These are phyloP conservation scores for Rhododendron molle DNA, from an alignment of 148 eudicot genomes.

Conservation along the genomic window DNA sequence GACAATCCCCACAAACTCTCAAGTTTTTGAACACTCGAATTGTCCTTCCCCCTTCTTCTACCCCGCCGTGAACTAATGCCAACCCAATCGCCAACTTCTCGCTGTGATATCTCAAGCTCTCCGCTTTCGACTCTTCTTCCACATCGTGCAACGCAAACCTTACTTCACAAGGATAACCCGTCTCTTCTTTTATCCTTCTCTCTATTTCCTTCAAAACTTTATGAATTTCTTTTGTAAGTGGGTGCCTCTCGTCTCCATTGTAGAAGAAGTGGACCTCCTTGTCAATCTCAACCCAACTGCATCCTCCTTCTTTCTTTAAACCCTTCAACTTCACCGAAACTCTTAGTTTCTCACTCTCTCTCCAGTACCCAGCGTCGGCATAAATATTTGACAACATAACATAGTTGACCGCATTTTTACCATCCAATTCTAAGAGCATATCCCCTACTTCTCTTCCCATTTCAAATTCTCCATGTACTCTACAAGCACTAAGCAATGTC, in stretches of 20 bases:
- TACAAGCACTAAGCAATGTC: slow-evolving; percentile 75
- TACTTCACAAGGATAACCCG: slow-evolving; percentile 56
- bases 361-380: slow-evolving; percentile 76
- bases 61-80: slow-evolving; percentile 43
- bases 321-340: slow-evolving; percentile 48
- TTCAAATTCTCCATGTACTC: slow-evolving; percentile 67
- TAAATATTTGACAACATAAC: slow-evolving; percentile 64
- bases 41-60: slow-evolving; percentile 28
- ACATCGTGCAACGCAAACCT: slow-evolving; percentile 64
- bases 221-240: slow-evolving; percentile 41
- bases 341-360: slow-evolving; percentile 63
- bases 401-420: slow-evolving; percentile 57
- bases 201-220: slow-evolving; percentile 47
- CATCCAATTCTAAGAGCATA: slow-evolving; percentile 51
- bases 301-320: slow-evolving; percentile 73
- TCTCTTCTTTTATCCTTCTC: slow-evolving; percentile 62
- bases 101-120: slow-evolving; percentile 69
- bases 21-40: slow-evolving; percentile 68
- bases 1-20: slow-evolving; percentile 85
- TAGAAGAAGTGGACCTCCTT: slow-evolving; percentile 65
- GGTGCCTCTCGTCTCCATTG: slow-evolving; percentile 72
- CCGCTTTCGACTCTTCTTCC: slow-evolving; percentile 72
- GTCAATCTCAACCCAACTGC: slow-evolving; percentile 78
- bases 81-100: slow-evolving; percentile 77
- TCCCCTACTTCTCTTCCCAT: slow-evolving; percentile 70